Percentiles rank a stretch among this genome's conserved stretches.
phyloP scores from a whole-genome alignment of 495 filamentous ascomycete species.

The Penicillium nucicola region DNA sequence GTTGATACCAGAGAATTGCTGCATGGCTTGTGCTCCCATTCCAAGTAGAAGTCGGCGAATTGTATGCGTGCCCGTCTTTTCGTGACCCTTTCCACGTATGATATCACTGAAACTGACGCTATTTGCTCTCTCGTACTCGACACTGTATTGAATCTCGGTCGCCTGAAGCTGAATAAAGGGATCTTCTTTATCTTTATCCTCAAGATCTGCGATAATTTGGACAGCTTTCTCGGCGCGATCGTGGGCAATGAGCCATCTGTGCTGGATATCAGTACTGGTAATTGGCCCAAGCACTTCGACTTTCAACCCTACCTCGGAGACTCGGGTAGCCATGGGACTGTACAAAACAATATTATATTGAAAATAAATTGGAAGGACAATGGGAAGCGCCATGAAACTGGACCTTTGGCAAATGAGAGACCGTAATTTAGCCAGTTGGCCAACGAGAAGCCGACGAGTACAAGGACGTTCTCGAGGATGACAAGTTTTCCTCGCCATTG shows the following conservation, averaged over 20 bases:
- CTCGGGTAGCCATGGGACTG: constrained; percentile 47
- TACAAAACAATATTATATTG: constrained; percentile 41
- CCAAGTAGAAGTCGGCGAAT: constrained; percentile 41
- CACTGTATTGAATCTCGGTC: constrained; percentile 9
- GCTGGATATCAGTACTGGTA: too few relatives aligned
- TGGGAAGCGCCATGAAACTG: constrained; percentile 32
- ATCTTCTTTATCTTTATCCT: constrained; percentile 24
- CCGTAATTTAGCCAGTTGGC: constrained; percentile 16
- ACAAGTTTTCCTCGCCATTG: constrained; percentile 55
- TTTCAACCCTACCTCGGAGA: constrained; percentile 27
- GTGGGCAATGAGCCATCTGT: constrained; percentile 27
- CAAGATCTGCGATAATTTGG: constrained; percentile 36
- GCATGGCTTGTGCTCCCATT: constrained; percentile 44
- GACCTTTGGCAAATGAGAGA: constrained; percentile 6
- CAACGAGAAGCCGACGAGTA: constrained; percentile 41
- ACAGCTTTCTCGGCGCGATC: constrained; percentile 7
- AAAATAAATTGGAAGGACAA: constrained; percentile 50
- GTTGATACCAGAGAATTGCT: constrained; percentile 38
- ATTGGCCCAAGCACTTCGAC: too few relatives aligned
- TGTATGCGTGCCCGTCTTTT: constrained; percentile 27
- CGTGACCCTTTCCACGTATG: constrained; percentile 23
- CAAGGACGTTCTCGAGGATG: constrained; percentile 52
- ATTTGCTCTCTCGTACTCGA: constrained; percentile 14
- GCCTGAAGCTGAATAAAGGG: constrained; percentile 8
- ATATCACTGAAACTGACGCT: constrained; percentile 10